Evolutionary conservation across 768 basidiomycete genomes (phyloP).

Genomic region (Leccinum variicolor): DNA sequence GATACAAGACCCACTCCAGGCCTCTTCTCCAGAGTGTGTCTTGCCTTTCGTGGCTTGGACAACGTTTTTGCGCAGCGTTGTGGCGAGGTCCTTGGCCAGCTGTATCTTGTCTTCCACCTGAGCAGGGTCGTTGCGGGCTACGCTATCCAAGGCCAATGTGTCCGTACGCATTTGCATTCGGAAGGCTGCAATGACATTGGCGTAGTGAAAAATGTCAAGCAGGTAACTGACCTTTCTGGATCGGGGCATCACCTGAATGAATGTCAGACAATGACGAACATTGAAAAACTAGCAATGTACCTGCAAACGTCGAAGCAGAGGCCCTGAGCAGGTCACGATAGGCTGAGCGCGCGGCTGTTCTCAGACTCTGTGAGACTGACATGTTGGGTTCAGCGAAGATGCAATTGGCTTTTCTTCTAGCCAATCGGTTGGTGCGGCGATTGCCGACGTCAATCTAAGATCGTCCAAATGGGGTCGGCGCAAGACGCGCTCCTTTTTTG

Average conservation of each 20-base stretch:
- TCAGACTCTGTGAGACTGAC: slow-evolving; percentile 55
- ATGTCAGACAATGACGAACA: background rate
- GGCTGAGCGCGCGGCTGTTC: slow-evolving; percentile 65
- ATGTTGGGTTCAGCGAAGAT: slow-evolving; percentile 28
- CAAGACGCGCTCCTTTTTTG: slow-evolving; percentile 39
- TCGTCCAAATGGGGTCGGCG: slow-evolving; percentile 32
- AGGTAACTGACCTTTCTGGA: slow-evolving; percentile 43
- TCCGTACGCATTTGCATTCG: slow-evolving; percentile 64
- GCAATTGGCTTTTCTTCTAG: slow-evolving; percentile 2
- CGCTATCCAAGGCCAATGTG: slow-evolving; percentile 36
- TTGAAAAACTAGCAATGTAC: slow-evolving; percentile 28
- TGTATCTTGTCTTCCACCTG: slow-evolving; percentile 52
- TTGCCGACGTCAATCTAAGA: slow-evolving; percentile 32
- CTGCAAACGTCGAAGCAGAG: slow-evolving; percentile 62
- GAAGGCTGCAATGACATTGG: slow-evolving; percentile 52
- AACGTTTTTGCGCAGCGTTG: slow-evolving; percentile 74
- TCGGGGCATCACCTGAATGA: slow-evolving; percentile 49
- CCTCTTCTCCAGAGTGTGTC: slow-evolving; percentile 36
- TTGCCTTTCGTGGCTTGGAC: slow-evolving; percentile 68
- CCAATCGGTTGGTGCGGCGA: slow-evolving; percentile 14
- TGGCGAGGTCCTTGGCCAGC: slow-evolving; percentile 68
- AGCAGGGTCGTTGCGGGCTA: slow-evolving; percentile 41
- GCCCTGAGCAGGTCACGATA: slow-evolving; percentile 73
- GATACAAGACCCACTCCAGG: slow-evolving; percentile 51
- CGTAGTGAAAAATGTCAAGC: background rate